Percentiles rank a stretch among this genome's conserved stretches.
Evolutionary conservation across 768 basidiomycete genomes (phyloP).

Genomic region (Russula compacta): DNA sequence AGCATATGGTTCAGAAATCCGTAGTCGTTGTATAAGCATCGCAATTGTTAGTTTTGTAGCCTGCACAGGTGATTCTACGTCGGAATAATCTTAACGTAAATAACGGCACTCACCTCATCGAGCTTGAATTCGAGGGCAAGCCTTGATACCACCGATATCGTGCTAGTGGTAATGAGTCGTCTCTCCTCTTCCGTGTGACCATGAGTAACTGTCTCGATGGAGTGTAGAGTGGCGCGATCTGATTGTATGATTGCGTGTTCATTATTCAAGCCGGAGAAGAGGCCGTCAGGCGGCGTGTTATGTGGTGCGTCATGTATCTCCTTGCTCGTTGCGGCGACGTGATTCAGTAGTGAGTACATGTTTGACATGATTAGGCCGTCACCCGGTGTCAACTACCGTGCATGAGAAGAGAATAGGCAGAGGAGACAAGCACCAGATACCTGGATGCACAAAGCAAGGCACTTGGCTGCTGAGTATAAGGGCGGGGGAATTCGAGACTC

Average conservation of each 20-base stretch:
- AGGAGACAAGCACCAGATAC: slow-evolving; percentile 31
- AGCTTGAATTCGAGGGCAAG: slow-evolving; percentile 80
- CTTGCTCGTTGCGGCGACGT: slow-evolving; percentile 77
- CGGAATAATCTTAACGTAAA: neutral
- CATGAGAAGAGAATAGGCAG: slow-evolving; percentile 6
- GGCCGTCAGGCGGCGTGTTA: slow-evolving; percentile 28
- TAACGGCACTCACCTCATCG: slow-evolving; percentile 52
- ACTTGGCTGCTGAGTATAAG: slow-evolving; percentile 78
- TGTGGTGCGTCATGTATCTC: slow-evolving; percentile 50
- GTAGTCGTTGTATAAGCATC: slow-evolving; percentile 83
- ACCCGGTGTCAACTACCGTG: slow-evolving; percentile 61
- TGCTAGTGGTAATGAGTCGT: slow-evolving; percentile 76
- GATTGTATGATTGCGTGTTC: neutral
- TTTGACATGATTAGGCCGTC: slow-evolving; percentile 90
- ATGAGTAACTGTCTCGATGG: slow-evolving; percentile 53
- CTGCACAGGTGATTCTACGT: slow-evolving; percentile 28
- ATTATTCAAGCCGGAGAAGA: slow-evolving; percentile 22
- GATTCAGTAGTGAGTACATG: slow-evolving; percentile 93
- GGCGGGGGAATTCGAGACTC: slow-evolving; percentile 70
- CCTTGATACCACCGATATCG: slow-evolving; percentile 82
- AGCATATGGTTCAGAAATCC: slow-evolving; percentile 76
- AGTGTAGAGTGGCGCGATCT: slow-evolving; percentile 45
- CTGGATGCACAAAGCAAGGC: slow-evolving; percentile 82
- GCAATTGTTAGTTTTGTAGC: slow-evolving; percentile 83
- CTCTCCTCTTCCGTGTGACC: slow-evolving; percentile 78